Percentiles rank a stretch among this genome's conserved stretches.
Conservation (phyloP, 2,329 filamentous ascomycete genomes). For the Diaporthe citriasiana region DNA sequence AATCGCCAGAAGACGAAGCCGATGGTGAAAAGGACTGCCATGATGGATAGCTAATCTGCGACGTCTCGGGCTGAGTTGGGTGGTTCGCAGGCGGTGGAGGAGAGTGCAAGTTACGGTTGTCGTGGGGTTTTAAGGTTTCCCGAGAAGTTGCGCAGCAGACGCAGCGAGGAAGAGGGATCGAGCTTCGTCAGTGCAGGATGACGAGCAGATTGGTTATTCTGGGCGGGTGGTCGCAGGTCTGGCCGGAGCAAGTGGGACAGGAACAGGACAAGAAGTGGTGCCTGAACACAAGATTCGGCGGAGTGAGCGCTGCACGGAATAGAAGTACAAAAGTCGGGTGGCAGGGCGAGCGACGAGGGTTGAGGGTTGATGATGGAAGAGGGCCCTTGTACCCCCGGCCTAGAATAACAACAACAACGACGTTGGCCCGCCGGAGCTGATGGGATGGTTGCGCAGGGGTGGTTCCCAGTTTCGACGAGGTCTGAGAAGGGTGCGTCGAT, state of each 20-base stretch:
- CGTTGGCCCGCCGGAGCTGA: slow-evolving; percentile 18
- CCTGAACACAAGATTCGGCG: not conserved
- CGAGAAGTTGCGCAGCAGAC: not conserved
- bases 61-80: not conserved
- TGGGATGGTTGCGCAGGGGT: slow-evolving; percentile 41
- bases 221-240: slow-evolving; percentile 10
- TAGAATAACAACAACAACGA: slow-evolving; percentile 24
- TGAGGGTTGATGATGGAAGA: slow-evolving; percentile 14
- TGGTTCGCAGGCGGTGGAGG: not conserved
- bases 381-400: not conserved
- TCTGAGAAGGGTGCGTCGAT: slow-evolving; percentile 12
- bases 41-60: slow-evolving; percentile 53
- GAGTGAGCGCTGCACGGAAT: not conserved
- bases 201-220: slow-evolving; percentile 33
- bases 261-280: slow-evolving; percentile 20
- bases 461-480: slow-evolving; percentile 45
- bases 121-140: slow-evolving; percentile 25
- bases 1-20: slow-evolving; percentile 75
- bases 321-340: slow-evolving; percentile 34
- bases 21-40: slow-evolving; percentile 70
- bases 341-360: slow-evolving; percentile 21
- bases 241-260: slow-evolving; percentile 7
- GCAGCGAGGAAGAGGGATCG: slow-evolving; percentile 21
- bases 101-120: not conserved
- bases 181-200: slow-evolving; percentile 21